phyloP scores from a whole-genome alignment of 140 eudicot genomes.

The Bidens hawaiensis region DNA sequence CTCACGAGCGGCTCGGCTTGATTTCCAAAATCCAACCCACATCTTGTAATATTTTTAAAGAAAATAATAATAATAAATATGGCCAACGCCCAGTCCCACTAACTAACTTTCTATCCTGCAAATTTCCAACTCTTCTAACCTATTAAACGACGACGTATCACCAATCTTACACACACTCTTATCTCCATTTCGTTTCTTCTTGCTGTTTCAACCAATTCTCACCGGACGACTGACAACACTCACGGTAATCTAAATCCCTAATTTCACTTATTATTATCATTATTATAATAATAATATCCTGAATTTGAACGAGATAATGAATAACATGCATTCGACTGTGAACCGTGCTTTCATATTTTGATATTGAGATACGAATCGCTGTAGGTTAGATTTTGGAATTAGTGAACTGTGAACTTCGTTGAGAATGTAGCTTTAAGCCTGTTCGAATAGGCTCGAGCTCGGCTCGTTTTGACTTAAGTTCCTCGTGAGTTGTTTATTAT shows the following conservation, averaged over 20 bases:
- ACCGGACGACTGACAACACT: not conserved
- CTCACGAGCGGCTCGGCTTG: no score
- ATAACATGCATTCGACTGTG: not conserved
- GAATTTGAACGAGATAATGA: not conserved
- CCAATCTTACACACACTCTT: not conserved
- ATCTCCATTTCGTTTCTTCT: not conserved
- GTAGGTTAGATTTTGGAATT: not conserved
- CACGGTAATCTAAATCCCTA: not conserved
- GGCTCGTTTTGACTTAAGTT: no score
- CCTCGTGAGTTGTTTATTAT: no score
- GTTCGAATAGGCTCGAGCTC: no score
- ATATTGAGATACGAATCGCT: not conserved
- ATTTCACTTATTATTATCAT: not conserved
- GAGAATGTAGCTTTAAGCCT: not conserved
- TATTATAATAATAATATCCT: no score
- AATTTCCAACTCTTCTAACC: not conserved
- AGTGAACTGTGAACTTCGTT: not conserved
- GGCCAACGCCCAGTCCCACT: no score
- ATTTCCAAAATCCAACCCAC: not conserved
- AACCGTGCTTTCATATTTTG: not conserved
- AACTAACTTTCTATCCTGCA: not conserved
- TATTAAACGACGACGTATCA: not conserved
- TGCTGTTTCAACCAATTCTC: not conserved
- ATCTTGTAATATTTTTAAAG: not conserved
- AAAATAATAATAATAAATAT: no score